Percentiles rank a stretch among this genome's conserved stretches.
Conservation (phyloP, 306 rosid genomes). For the barrel medic (Medicago truncatula) region MtrunA17r5.0-ANR NC_053047.1:1575501-1576000, state of each 20-base stretch:
- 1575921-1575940: constrained; percentile 99
- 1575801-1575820: constrained; percentile 93
- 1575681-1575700: constrained; percentile 98
- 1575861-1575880: constrained; percentile 82
- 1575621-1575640: not conserved
- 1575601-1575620: not conserved
- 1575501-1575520: not conserved
- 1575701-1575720: constrained; percentile 93
- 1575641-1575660: too few relatives aligned
- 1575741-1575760: constrained; percentile 94
- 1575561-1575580: not conserved
- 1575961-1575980: constrained; percentile 95
- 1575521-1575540: not conserved
- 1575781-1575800: constrained; percentile 81
- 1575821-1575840: constrained; percentile 97
- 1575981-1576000: constrained; percentile 64
- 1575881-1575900: constrained; percentile 91
- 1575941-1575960: constrained; percentile 99
- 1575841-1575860: constrained; percentile 97
- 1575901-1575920: constrained; percentile 99
- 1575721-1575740: constrained; percentile 92
- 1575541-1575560: not conserved
- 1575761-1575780: constrained; percentile 93
- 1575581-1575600: not conserved
- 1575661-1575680: constrained; percentile 6